Conservation (phyloP, 352 stramenopile genomes). For the Hyaloperonospora arabidopsidis region DNA sequence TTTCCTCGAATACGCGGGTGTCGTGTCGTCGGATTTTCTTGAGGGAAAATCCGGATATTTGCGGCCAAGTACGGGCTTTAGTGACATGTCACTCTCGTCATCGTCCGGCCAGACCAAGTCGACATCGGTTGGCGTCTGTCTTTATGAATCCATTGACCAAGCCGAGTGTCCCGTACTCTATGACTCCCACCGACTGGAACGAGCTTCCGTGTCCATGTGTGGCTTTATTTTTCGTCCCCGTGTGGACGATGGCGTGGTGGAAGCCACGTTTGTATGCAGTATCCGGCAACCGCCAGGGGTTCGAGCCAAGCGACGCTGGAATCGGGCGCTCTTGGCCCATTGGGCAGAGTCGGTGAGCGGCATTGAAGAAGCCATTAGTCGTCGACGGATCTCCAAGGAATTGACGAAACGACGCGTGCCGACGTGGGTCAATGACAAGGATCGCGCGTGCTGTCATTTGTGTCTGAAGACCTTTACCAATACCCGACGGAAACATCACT, state of each 20-base stretch:
- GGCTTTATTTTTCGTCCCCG: slow-evolving; percentile 66
- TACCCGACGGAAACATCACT: slow-evolving; percentile 74
- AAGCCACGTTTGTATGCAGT: slow-evolving; percentile 73
- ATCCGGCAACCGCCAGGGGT: slow-evolving; percentile 67
- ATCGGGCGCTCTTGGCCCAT: slow-evolving; percentile 56
- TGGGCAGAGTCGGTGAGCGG: slow-evolving; percentile 59
- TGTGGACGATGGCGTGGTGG: slow-evolving; percentile 46
- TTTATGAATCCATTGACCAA: slow-evolving; percentile 80
- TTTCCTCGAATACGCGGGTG: slow-evolving; percentile 66
- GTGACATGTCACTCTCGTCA: slow-evolving; percentile 12
- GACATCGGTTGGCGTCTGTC: slow-evolving; percentile 40
- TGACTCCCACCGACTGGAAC: slow-evolving; percentile 66
- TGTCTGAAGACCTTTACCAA: slow-evolving; percentile 80
- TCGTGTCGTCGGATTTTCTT: slow-evolving; percentile 47
- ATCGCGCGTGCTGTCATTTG: slow-evolving; percentile 73
- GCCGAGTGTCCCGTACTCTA: slow-evolving; percentile 59
- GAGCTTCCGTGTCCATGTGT: slow-evolving; percentile 69
- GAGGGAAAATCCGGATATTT: slow-evolving; percentile 28
- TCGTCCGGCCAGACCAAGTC: neutral
- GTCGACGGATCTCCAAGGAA: slow-evolving; percentile 64
- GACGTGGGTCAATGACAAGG: slow-evolving; percentile 76
- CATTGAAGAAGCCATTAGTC: slow-evolving; percentile 64
- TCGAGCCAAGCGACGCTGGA: slow-evolving; percentile 45
- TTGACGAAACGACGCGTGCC: slow-evolving; percentile 60
- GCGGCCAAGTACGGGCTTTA: too few species aligned